Evolutionary conservation across 768 basidiomycete genomes (phyloP).

Genomic region (Paxillus involutus): DNA sequence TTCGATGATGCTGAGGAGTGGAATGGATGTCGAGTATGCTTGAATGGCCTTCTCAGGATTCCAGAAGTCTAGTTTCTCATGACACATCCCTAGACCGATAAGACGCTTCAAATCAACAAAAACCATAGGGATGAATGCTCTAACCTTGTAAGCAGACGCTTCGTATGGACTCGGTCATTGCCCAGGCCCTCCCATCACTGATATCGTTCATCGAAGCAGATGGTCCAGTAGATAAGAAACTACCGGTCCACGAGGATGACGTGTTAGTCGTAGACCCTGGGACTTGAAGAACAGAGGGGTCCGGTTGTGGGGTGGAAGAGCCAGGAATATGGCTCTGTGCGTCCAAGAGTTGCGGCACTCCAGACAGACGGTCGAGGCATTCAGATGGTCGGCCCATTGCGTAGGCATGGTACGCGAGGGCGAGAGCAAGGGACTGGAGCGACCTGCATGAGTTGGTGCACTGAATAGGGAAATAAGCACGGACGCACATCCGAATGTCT

Average conservation of each 20-base stretch:
- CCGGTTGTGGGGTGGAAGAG: constrained; percentile 42
- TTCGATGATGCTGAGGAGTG: constrained; percentile 51
- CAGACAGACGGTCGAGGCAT: constrained; percentile 58
- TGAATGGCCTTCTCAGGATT: constrained; percentile 52
- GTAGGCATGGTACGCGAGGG: constrained; percentile 79
- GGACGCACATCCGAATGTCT: constrained; percentile 59
- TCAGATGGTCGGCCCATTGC: constrained; percentile 65
- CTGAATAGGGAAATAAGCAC: background rate
- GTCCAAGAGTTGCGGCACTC: constrained; percentile 55
- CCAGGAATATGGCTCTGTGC: constrained; percentile 53
- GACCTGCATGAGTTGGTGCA: constrained; percentile 5
- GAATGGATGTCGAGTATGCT: constrained; percentile 53
- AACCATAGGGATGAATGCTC: constrained; percentile 11
- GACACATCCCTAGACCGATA: constrained; percentile 62
- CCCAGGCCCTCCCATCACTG: constrained; percentile 71
- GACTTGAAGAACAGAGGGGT: constrained; percentile 36
- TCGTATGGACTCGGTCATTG: constrained; percentile 69
- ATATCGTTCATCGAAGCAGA: constrained; percentile 51
- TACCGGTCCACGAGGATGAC: constrained; percentile 52
- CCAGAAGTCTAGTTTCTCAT: constrained; percentile 57
- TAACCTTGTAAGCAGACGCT: constrained; percentile 79
- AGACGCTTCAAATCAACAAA: background rate
- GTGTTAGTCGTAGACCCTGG: constrained; percentile 34
- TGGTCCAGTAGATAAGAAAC: constrained; percentile 43
- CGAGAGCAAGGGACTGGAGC: constrained; percentile 61